phyloP scores from a whole-genome alignment of 495 filamentous ascomycete species.

The Melanomma pulvis-pyrius region DNA sequence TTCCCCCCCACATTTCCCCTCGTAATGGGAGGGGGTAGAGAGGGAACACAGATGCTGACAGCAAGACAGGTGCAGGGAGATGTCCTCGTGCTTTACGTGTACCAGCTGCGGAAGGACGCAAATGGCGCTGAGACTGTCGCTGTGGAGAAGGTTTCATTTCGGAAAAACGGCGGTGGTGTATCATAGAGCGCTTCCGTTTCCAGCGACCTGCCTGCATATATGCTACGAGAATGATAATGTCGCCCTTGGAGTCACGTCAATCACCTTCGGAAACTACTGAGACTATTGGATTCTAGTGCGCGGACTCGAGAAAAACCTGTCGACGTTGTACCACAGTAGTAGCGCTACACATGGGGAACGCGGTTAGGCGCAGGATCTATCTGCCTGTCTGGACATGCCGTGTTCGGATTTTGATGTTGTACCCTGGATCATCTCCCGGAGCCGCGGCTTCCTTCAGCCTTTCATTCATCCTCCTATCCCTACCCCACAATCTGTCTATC shows the following conservation, averaged over 20 bases:
- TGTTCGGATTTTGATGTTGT: slow-evolving; percentile 6
- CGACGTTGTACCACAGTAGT: slow-evolving; percentile 7
- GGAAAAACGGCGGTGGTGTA: slow-evolving; percentile 66
- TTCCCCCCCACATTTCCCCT: not conserved
- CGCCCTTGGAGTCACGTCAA: not conserved
- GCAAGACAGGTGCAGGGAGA: slow-evolving; percentile 85
- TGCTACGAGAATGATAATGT: slow-evolving; percentile 2
- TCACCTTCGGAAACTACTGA: not conserved
- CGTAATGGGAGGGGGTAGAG: not conserved
- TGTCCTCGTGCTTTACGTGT: slow-evolving; percentile 95
- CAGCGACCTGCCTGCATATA: not conserved
- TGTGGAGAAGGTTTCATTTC: slow-evolving; percentile 97
- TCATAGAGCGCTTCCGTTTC: slow-evolving; percentile 22
- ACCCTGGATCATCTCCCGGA: not conserved
- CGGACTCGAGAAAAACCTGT: not conserved
- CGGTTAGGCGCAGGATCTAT: slow-evolving; percentile 18
- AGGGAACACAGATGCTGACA: slow-evolving; percentile 4
- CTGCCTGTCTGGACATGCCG: not conserved
- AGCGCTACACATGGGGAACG: not conserved
- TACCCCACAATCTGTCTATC: slow-evolving; percentile 26
- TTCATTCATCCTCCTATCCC: not conserved
- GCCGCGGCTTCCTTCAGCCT: not conserved
- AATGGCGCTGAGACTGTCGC: slow-evolving; percentile 89
- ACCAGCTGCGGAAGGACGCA: slow-evolving; percentile 87
- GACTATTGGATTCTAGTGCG: not conserved